Evolutionary conservation across 1,139 yeast species (phyloP), one percentile per base, ranked within the genome.

Genomic region (Yamadazyma jaroonii): DNA sequence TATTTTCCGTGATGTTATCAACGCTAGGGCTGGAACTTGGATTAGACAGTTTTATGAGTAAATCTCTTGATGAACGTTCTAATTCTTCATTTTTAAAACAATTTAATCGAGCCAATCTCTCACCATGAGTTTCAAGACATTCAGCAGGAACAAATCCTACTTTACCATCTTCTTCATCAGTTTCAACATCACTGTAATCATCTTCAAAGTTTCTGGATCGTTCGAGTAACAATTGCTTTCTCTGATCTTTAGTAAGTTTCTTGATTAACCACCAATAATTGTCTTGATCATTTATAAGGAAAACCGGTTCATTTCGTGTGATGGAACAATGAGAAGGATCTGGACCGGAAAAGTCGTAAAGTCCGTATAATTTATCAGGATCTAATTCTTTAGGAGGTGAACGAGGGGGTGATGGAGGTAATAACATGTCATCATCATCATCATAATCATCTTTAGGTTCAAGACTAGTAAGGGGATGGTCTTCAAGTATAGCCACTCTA

Each of bases 71-170:
- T 13, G 47, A 42, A 44, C 74, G 64, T 51, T 79, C 86, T 35
- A 81, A 56, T 46, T 84, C 88, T 59, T 88, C 96, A 61, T 92
- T 92, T 48, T 89, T 84, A 75, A 90, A 88, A 60, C 96, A 88
- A 59, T 92, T 92, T 32, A 89, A 69, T 40, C 98, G 71, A 0
- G 98, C 98, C 38, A 94, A 65, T 41, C 98, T 71, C 59, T 92
- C 98, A 32, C 82, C 86, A 43, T 87, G 89, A 0, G 96, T 87
- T 60, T 92, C 98, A 32, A 92, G 67, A 46, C 95, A 83, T 59
- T 92, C 98, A 1, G 97, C 97, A 1, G 98, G 98, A 2, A 95
- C 94, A 64, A 90, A 94, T 3, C 97, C 98, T 38, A 89, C 75
- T 52, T 78, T 79, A 1, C 74, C 60, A 51, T 76, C 80, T 56